Conservation (phyloP, 306 rosid genomes). For the Quercus parvula region DNA sequence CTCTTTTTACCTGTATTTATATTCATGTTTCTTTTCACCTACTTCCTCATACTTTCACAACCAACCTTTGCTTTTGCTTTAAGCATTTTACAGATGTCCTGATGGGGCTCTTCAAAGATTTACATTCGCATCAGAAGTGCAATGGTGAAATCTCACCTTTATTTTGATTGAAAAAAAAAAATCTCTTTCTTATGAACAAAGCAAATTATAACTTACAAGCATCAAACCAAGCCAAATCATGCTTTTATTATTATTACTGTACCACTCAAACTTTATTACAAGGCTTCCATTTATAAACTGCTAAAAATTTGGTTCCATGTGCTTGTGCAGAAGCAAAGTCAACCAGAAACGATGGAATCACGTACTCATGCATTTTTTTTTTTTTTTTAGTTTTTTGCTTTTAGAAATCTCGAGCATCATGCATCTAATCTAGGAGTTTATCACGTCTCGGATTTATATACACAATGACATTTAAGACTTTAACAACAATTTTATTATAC, state of each 20-base stretch:
- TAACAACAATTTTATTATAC: too few relatives aligned
- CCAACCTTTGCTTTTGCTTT: not conserved
- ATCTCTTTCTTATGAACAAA: not conserved
- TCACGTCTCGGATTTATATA: too few relatives aligned
- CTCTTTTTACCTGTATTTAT: not conserved
- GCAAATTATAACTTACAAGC: not conserved
- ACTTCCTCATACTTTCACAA: not conserved
- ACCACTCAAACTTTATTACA: not conserved
- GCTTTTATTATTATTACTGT: not conserved
- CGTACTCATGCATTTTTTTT: not conserved
- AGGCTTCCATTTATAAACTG: not conserved
- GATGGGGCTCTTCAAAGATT: not conserved
- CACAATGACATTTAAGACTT: too few relatives aligned
- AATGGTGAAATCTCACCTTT: not conserved
- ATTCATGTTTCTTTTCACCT: not conserved
- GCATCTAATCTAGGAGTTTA: too few relatives aligned
- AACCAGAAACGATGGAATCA: not conserved
- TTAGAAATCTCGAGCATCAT: too few relatives aligned
- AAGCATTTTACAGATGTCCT: not conserved
- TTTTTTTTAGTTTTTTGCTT: too few relatives aligned
- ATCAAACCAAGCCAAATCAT: not conserved
- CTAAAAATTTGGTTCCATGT: not conserved
- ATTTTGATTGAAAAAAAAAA: not conserved
- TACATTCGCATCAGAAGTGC: too few relatives aligned
- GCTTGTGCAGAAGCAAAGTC: not conserved